phyloP scores from a whole-genome alignment of 306 rosid genomes.

The Purshia tridentata region DNA sequence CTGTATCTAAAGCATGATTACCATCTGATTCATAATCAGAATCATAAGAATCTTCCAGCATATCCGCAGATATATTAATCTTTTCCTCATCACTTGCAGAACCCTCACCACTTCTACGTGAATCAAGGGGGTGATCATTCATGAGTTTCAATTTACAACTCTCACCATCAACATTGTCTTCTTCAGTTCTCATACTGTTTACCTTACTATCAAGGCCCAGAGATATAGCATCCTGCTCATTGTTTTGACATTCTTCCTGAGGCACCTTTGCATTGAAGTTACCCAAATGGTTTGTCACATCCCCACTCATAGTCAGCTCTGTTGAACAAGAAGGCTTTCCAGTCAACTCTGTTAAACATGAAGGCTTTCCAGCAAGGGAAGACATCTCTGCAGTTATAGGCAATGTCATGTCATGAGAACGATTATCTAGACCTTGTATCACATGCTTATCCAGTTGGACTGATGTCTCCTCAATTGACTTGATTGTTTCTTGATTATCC shows the following conservation, averaged over 20 bases:
- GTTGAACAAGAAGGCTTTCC: conserved; percentile 38
- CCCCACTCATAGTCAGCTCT: conserved; percentile 29
- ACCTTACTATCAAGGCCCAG: conserved; percentile 33
- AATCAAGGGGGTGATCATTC: conserved; percentile 35
- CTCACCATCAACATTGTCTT: conserved; percentile 31
- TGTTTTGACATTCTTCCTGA: conserved; percentile 35
- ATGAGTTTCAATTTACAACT: conserved; percentile 39
- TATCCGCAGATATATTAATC: conserved; percentile 59
- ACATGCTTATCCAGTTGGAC: conserved; percentile 30
- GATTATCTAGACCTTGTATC: conserved; percentile 26
- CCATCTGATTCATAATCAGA: conserved; percentile 83
- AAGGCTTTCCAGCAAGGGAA: conserved; percentile 27
- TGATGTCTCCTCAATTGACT: conserved; percentile 35
- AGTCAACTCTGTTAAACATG: conserved; percentile 34
- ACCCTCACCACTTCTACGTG: conserved; percentile 49
- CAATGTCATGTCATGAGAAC: conserved; percentile 27
- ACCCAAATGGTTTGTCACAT: conserved; percentile 29
- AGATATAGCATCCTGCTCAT: conserved; percentile 28
- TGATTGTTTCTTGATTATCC: conserved; percentile 31
- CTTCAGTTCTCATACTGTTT: conserved; percentile 28
- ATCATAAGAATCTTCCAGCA: conserved; percentile 57
- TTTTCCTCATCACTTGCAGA: conserved; percentile 79
- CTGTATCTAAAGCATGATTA: conserved; percentile 56
- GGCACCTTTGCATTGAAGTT: conserved; percentile 25
- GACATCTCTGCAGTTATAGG: conserved; percentile 24